phyloP scores from a whole-genome alignment of 2,329 filamentous ascomycete species.

The Alternaria sp. region DNA sequence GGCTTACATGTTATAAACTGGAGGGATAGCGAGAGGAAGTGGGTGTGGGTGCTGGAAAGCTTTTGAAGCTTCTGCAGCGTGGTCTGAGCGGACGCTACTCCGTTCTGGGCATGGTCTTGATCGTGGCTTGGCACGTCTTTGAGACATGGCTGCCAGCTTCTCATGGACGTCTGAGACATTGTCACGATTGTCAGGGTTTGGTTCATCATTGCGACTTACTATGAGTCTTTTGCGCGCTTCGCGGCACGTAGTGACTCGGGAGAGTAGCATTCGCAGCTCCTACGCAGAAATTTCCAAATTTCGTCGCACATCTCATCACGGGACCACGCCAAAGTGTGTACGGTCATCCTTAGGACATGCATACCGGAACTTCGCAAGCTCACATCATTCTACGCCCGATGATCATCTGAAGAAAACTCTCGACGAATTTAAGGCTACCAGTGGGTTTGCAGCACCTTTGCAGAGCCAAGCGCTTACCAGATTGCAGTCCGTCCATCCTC shows the following conservation, averaged over 20 bases:
- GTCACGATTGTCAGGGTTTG: background rate
- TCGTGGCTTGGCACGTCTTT: constrained; percentile 22
- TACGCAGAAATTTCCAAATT: constrained; percentile 49
- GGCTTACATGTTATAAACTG: constrained; percentile 97
- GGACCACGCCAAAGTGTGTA: constrained; percentile 29
- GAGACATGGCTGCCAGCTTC: constrained; percentile 6
- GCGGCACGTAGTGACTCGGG: constrained; percentile 22
- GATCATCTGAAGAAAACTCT: constrained; percentile 35
- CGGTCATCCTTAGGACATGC: constrained; percentile 18
- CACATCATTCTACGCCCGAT: constrained; percentile 19
- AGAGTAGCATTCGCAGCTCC: constrained; percentile 35
- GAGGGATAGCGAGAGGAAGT: constrained; percentile 81
- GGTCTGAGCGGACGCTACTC: constrained; percentile 32
- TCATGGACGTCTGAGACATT: background rate
- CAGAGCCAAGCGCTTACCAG: constrained; percentile 12
- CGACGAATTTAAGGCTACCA: constrained; percentile 43
- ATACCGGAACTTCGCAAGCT: constrained; percentile 26
- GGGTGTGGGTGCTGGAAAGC: constrained; percentile 36
- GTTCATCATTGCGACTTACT: background rate
- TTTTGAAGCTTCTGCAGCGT: constrained; percentile 42
- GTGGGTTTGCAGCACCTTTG: constrained; percentile 28
- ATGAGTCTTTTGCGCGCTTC: constrained; percentile 39
- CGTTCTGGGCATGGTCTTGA: constrained; percentile 29
- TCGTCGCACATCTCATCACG: constrained; percentile 41
- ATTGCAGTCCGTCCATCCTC: constrained; percentile 20